Evolutionary conservation across 1,139 yeast genomes (phyloP), one percentile per base, ranked within the genome.

Genomic region (Nadsonia starkeyi-henricii): DNA sequence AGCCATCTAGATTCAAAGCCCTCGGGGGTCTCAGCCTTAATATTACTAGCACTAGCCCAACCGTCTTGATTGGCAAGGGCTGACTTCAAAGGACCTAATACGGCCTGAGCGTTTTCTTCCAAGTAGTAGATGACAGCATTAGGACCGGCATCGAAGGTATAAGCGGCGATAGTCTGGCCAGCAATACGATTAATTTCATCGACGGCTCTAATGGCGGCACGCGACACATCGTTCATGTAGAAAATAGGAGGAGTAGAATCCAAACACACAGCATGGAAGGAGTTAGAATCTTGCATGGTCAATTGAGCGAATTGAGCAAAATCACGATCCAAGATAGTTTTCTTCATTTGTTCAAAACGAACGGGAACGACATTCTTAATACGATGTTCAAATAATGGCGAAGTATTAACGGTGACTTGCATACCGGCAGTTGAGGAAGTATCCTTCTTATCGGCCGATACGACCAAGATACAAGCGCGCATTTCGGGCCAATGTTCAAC

Each of bases 91-190:
- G 69, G 61, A 2, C 64, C 65, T 19, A 70, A 58, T 12, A 91
- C 81, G 55, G 71, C 72, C 28, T 68, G 61, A 65, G 88, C 96
- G 66, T 89, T 75, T 57, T 79, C 71, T 56, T 75, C 74, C 62
- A 82, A 79, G 64, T 89, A 91, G 70, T 91, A 91, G 53, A 91
- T 77, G 46, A 91, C 99, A 15, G 96, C 95, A 68, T 91, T 91
- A 64, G 99, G 98, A 61, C 99, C 99, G 41, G 99, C 99, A 65
- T 91, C 99, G 62, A 84, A 91, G 2, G 99, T 93, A 67, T 91
- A 91, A 39, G 97, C 97, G 21, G 95, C 96, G 49, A 88, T 73
- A 18, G 74, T 74, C 58, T 74, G 71, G 47, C 84, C 84, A 3
- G 71, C 70, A 12, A 54, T 55, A 55, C 73, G 80, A 62, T 91